phyloP scores from a whole-genome alignment of 2,329 filamentous ascomycete genomes.

The Dendrostoma leiphaemia region DNA sequence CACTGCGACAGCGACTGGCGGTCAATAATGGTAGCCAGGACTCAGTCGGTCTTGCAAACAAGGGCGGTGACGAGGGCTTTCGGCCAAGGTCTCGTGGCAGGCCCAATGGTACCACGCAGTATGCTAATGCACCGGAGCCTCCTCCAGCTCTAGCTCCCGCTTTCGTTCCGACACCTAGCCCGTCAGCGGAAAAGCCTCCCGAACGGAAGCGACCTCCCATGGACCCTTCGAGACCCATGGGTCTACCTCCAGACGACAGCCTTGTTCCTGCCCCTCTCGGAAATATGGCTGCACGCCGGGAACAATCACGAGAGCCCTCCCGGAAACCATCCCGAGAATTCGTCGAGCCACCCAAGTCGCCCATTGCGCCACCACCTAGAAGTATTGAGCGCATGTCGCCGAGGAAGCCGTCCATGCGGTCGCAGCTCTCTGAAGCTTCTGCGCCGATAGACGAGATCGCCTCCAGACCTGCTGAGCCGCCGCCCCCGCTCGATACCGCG shows the following conservation, averaged over 20 bases:
- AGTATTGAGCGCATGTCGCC: constrained; percentile 48
- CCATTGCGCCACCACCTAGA: constrained; percentile 42
- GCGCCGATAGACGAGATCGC: constrained; percentile 33
- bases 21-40: constrained; percentile 57
- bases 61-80: constrained; percentile 50
- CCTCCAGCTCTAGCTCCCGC: constrained; percentile 21
- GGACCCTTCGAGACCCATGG: constrained; percentile 55
- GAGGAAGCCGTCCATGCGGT: constrained; percentile 40
- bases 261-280: constrained; percentile 58
- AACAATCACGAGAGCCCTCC: constrained; percentile 28
- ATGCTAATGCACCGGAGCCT: constrained; percentile 25
- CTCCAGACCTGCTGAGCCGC: constrained; percentile 17
- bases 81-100: constrained; percentile 47
- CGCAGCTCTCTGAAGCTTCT: constrained; percentile 30
- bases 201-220: constrained; percentile 67
- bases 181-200: constrained; percentile 38
- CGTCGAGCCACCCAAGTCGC: constrained; percentile 12
- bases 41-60: constrained; percentile 49
- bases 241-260: constrained; percentile 42
- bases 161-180: constrained; percentile 16
- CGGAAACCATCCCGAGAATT: constrained; percentile 6
- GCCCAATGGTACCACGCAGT: constrained; percentile 36
- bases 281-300: constrained; percentile 46
- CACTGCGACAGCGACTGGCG: constrained; percentile 43
- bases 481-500: constrained; percentile 12